Evolutionary conservation across 2,329 filamentous ascomycete species (phyloP).

Genomic region (Dactylellina sp.): DNA sequence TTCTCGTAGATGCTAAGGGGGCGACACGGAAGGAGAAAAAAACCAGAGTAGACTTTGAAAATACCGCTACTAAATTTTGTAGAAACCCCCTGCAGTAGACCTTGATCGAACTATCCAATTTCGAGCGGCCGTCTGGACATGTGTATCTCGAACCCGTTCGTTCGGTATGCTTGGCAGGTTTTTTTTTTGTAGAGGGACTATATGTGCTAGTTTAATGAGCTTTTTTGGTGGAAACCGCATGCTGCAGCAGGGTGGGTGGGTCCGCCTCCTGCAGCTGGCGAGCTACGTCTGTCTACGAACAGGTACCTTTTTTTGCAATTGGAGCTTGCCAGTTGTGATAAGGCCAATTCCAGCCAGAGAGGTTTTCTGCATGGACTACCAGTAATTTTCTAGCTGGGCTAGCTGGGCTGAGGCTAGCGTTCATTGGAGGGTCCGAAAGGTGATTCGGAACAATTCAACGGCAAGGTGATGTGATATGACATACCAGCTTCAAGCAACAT

Average conservation of each 20-base stretch:
- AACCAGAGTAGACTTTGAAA: slow-evolving; percentile 17
- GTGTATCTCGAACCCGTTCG: slow-evolving; percentile 31
- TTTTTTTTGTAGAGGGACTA: no score
- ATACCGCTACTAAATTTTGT: neutral
- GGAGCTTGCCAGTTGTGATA: slow-evolving; percentile 41
- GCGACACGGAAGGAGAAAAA: neutral
- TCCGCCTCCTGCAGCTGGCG: neutral
- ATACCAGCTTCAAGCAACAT: slow-evolving; percentile 28
- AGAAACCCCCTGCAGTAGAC: slow-evolving; percentile 36
- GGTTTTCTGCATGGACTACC: slow-evolving; percentile 30
- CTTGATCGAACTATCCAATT: slow-evolving; percentile 35
- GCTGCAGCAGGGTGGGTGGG: neutral
- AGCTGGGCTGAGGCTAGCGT: slow-evolving; percentile 41
- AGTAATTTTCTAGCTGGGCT: neutral
- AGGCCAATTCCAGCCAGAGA: slow-evolving; percentile 43
- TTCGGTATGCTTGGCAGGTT: slow-evolving; percentile 49
- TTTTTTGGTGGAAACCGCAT: neutral
- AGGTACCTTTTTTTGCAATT: slow-evolving; percentile 2
- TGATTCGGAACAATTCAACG: slow-evolving; percentile 49
- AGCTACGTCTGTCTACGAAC: neutral
- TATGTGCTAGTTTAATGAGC: slow-evolving; percentile 23
- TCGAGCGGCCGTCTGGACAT: slow-evolving; percentile 47
- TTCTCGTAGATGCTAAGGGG: slow-evolving; percentile 13
- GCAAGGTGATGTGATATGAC: slow-evolving; percentile 54
- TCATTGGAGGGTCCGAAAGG: slow-evolving; percentile 1